phyloP scores from a whole-genome alignment of 257 asterid genomes.

The Solanum piurae region DNA sequence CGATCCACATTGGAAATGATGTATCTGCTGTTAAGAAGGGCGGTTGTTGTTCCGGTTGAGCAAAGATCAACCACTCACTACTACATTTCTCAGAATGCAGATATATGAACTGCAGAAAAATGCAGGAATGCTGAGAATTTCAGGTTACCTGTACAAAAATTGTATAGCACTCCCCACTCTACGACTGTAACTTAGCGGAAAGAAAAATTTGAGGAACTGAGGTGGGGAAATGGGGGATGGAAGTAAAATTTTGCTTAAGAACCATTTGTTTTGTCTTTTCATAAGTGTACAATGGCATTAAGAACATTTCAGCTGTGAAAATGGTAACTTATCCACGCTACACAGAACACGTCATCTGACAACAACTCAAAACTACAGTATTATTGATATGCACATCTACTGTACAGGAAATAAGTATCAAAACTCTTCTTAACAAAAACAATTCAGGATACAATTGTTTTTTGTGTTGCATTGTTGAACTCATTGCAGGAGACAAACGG shows the following conservation, averaged over 20 bases:
- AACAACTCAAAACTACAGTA: background rate
- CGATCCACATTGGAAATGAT: conserved; percentile 22
- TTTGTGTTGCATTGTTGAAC: background rate
- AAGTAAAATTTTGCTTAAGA: background rate
- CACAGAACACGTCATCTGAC: background rate
- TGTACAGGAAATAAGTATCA: background rate
- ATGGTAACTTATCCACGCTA: background rate
- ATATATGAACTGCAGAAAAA: background rate
- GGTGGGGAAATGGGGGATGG: background rate
- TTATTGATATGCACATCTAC: background rate
- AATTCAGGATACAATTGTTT: background rate
- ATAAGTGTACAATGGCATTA: background rate
- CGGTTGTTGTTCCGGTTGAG: conserved; percentile 26
- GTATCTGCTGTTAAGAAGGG: conserved; percentile 18
- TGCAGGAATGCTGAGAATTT: background rate
- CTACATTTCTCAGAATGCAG: background rate
- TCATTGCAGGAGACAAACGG: background rate
- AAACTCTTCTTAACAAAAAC: background rate
- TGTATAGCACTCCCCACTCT: background rate
- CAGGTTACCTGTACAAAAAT: background rate
- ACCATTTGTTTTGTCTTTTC: background rate
- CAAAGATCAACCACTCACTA: background rate
- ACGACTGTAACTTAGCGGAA: background rate
- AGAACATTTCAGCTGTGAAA: background rate
- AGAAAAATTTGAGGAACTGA: background rate